phyloP scores from a whole-genome alignment of 495 filamentous ascomycete genomes.

The Penicillium parvum region DNA sequence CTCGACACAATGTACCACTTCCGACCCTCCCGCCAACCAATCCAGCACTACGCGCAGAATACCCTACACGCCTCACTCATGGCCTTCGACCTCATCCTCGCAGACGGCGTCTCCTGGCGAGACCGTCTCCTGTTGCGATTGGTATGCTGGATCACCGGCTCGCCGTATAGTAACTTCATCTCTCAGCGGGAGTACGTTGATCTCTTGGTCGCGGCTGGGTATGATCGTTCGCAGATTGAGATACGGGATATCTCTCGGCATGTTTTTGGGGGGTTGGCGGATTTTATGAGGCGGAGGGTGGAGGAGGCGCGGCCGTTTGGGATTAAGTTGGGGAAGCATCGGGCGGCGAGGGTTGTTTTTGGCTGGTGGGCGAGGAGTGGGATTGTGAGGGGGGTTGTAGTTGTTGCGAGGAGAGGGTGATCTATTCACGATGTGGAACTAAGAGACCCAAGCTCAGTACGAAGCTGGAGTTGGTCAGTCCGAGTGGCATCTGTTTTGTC shows the following conservation, averaged over 20 bases:
- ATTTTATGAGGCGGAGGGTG: slow-evolving; percentile 30
- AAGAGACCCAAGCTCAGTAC: slow-evolving; percentile 40
- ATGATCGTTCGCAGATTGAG: slow-evolving; percentile 30
- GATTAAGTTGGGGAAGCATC: slow-evolving; percentile 35
- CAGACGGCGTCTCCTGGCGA: slow-evolving; percentile 16
- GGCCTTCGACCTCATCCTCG: slow-evolving; percentile 37
- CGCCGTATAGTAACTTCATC: slow-evolving; percentile 42
- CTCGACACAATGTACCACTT: slow-evolving; percentile 51
- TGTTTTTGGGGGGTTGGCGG: slow-evolving; percentile 38
- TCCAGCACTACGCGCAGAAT: slow-evolving; percentile 31
- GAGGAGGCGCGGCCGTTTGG: slow-evolving; percentile 29
- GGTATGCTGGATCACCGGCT: slow-evolving; percentile 28
- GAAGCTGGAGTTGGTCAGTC: too few species aligned
- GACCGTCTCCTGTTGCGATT: slow-evolving; percentile 26
- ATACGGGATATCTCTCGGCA: slow-evolving; percentile 43
- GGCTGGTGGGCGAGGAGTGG: slow-evolving; percentile 43
- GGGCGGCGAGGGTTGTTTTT: slow-evolving; percentile 34
- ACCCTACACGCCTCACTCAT: slow-evolving; percentile 40
- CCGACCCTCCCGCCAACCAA: slow-evolving; percentile 38
- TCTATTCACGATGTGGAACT: too few species aligned
- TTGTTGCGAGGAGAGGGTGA: slow-evolving; percentile 43
- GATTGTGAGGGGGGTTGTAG: slow-evolving; percentile 39
- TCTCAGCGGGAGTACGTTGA: slow-evolving; percentile 53
- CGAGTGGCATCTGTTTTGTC: too few species aligned
- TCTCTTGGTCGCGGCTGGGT: slow-evolving; percentile 41